Conservation (phyloP, 768 basidiomycete genomes). For the Hygrophorus pudorinus region DNA sequence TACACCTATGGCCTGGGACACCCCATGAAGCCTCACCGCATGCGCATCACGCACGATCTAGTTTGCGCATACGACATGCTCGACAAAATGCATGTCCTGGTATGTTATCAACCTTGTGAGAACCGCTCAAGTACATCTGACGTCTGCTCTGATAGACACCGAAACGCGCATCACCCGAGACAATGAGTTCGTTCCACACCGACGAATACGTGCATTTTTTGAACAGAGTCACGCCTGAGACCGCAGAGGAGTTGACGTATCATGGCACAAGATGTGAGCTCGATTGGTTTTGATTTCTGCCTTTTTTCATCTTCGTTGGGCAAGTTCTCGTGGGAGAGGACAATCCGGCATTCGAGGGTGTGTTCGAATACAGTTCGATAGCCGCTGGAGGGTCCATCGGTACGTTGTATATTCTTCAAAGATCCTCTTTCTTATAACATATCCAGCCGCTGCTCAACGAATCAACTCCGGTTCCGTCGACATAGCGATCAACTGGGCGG, state of each 20-base stretch:
- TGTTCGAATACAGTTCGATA: slow-evolving; percentile 99
- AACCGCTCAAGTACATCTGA: not conserved
- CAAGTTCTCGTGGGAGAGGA: slow-evolving; percentile 73
- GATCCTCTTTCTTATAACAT: not conserved
- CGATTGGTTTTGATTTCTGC: not conserved
- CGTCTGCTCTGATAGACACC: slow-evolving; percentile 38
- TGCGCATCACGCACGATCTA: slow-evolving; percentile 88
- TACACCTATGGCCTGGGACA: slow-evolving; percentile 83
- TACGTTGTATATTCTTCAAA: slow-evolving; percentile 26
- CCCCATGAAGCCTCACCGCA: slow-evolving; percentile 94
- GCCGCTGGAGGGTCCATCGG: slow-evolving; percentile 99
- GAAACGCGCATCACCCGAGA: slow-evolving; percentile 55
- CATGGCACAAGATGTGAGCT: slow-evolving; percentile 76
- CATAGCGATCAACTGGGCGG: slow-evolving; percentile 99
- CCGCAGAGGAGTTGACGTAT: slow-evolving; percentile 74
- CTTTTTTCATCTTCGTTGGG: not conserved
- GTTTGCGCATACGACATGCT: slow-evolving; percentile 88
- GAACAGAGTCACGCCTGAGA: slow-evolving; percentile 83
- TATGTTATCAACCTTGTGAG: slow-evolving; percentile 26
- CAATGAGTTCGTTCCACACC: slow-evolving; percentile 93
- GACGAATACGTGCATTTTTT: slow-evolving; percentile 98
- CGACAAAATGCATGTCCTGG: slow-evolving; percentile 89
- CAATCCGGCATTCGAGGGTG: slow-evolving; percentile 95
- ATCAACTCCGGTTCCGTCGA: slow-evolving; percentile 75
- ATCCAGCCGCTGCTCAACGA: slow-evolving; percentile 5